Base-by-base conservation (phyloP, 1,139 yeast species). In the Suhomyces bokatorum region DNA sequence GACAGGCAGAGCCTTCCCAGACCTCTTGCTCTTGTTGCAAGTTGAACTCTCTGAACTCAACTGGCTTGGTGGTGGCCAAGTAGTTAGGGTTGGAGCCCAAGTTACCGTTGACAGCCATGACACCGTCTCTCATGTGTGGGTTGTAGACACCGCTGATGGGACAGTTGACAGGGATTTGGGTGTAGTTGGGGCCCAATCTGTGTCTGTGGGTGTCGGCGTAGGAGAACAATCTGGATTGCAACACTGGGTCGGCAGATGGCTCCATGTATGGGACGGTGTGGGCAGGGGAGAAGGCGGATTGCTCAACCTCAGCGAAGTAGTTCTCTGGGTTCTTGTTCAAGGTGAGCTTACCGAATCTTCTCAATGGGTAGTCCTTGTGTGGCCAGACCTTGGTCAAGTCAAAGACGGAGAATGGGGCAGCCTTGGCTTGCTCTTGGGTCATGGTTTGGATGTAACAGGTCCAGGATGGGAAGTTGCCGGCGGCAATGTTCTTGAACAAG, bases 1-100 rank as follows among this genome's bases (percentile, higher is more conserved):
- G 88, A 53, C 83, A 74, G 45, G 96, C 97, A 52, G 95, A 83
- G 50, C 97, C 97, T 47, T 76, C 70, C 91, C 96, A 90, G 51
- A 80, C 77, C 71, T 91, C 97, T 67, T 89, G 97, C 52, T 80
- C 80, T 61, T 78, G 77, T 64, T 76, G 80, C 45, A 70, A 57
- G 38, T 60, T 54, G 56, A 62, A 69, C 47, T 59, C 56, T 59
- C 64, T 68, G 67, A 81, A 79, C 58, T 75, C 75, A 58, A 81
- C 56, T 47, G 87, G 85, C 70, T 78, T 68, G 56, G 70, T 65
- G 32, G 85, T 73, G 43, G 84, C 83, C 56, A 82, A 73, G 67
- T 86, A 86, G 70, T 89, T 90, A 63, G 97, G 96, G 58, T 80
- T 79, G 46, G 81, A 66, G 42, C 97, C 97, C 65, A 86, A 80